Percentiles rank a stretch among this genome's conserved stretches.
These are phyloP conservation scores for Diplotaxis tenuifolia DNA, from an alignment of 345 rosid genomes.

Conservation along the genomic window DNA sequence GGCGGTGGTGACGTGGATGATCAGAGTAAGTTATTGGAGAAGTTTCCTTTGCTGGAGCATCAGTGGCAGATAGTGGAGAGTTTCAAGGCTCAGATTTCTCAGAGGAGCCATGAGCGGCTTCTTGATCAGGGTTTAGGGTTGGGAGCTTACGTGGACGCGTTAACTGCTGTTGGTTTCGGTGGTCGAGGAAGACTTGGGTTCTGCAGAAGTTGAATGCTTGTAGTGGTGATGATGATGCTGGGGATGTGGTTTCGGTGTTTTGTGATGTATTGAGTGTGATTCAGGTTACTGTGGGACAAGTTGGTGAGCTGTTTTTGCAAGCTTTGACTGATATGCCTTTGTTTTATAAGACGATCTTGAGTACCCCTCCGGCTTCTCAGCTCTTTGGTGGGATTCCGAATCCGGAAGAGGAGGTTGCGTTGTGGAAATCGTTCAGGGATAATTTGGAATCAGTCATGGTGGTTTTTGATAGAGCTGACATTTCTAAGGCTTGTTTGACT, in stretches of 20 bases:
- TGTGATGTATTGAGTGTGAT: conserved; percentile 72
- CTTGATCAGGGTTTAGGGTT: conserved; percentile 64
- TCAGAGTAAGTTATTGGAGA: conserved; percentile 57
- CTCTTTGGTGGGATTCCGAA: conserved; percentile 92
- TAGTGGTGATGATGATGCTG: conserved; percentile 39
- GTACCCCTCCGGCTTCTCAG: conserved; percentile 92
- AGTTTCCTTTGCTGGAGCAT: conserved; percentile 85
- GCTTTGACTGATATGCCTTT: conserved; percentile 88
- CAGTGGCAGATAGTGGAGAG: conserved; percentile 99
- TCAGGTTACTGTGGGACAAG: conserved; percentile 82
- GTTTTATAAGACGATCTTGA: conserved; percentile 79
- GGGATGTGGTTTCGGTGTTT: conserved; percentile 52
- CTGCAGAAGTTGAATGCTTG: conserved; percentile 58
- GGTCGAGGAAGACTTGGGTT: conserved; percentile 82
- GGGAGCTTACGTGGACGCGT: conserved; percentile 75
- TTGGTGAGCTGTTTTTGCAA: conserved; percentile 85
- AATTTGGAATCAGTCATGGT: conserved; percentile 60
- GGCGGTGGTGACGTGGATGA: conserved; percentile 41
- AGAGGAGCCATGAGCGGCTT: conserved; percentile 83
- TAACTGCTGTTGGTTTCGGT: conserved; percentile 85
- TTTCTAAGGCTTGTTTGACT: conserved; percentile 60
- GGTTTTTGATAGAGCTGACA: conserved; percentile 51
- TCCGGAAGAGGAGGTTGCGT: conserved; percentile 84
- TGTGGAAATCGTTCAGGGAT: conserved; percentile 91
- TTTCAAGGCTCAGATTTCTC: conserved; percentile 92